phyloP scores from a whole-genome alignment of 208 protist genomes.

The Leishmania arabica region DNA sequence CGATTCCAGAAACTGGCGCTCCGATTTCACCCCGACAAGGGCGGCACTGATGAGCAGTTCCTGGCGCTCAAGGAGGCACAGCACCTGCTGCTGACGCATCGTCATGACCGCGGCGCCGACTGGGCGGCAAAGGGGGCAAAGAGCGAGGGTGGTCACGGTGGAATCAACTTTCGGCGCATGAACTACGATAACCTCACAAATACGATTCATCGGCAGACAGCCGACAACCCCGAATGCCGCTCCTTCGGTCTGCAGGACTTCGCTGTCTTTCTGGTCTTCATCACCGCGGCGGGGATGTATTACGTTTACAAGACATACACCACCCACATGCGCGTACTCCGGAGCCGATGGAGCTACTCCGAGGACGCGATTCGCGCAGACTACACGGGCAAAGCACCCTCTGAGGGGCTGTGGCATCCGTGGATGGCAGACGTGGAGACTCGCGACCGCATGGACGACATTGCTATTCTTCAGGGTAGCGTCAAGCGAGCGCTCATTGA shows the following conservation, averaged over 20 bases:
- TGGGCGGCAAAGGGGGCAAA: slow-evolving; percentile 9
- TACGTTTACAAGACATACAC: slow-evolving; percentile 71
- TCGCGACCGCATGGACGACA: slow-evolving; percentile 74
- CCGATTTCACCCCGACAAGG: slow-evolving; percentile 82
- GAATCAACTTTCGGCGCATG: slow-evolving; percentile 75
- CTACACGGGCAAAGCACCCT: slow-evolving; percentile 20
- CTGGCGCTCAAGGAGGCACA: slow-evolving; percentile 85
- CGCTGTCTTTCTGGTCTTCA: slow-evolving; percentile 63
- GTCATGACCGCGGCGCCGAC: slow-evolving; percentile 54
- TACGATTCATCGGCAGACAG: slow-evolving; percentile 80
- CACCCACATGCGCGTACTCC: slow-evolving; percentile 66
- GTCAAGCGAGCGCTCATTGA: slow-evolving; percentile 65
- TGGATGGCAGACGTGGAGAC: slow-evolving; percentile 71
- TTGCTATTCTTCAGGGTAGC: slow-evolving; percentile 79
- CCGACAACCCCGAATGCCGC: slow-evolving; percentile 69
- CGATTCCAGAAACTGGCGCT: slow-evolving; percentile 79
- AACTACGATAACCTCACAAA: slow-evolving; percentile 83
- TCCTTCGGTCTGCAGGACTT: slow-evolving; percentile 75
- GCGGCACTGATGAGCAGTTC: slow-evolving; percentile 84
- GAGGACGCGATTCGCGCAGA: slow-evolving; percentile 55
- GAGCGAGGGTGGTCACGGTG: slow-evolving; percentile 25
- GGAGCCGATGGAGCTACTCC: slow-evolving; percentile 82
- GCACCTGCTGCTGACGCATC: slow-evolving; percentile 76
- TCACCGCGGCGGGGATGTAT: slow-evolving; percentile 40
- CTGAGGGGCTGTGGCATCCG: slow-evolving; percentile 70